These are phyloP conservation scores for Sphagnum fallax DNA, from an alignment of 228 moss, liverwort and hornwort species.

Conservation along the genomic window DNA sequence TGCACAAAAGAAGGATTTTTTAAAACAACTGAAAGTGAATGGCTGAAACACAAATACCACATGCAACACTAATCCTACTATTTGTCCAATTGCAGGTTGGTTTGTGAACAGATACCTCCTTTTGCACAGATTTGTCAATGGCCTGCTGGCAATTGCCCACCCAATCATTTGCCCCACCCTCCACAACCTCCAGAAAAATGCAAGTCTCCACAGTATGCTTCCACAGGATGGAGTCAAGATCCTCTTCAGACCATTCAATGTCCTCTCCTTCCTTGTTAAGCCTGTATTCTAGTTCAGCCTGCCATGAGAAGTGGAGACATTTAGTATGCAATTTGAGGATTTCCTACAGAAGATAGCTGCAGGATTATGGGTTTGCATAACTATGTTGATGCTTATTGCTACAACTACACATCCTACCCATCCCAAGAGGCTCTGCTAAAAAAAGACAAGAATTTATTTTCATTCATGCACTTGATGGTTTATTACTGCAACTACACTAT, in stretches of 20 bases:
- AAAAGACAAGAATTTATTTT: background rate
- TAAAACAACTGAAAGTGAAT: too few species aligned
- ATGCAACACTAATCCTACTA: too few species aligned
- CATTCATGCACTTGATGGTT: background rate
- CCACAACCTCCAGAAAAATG: conserved; percentile 16
- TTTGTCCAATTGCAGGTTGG: too few species aligned
- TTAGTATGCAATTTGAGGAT: background rate
- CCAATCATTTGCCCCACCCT: conserved; percentile 14
- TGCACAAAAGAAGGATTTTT: background rate
- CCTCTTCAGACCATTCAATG: conserved; percentile 30
- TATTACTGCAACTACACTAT: background rate
- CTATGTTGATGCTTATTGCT: background rate
- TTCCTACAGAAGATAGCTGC: too few species aligned
- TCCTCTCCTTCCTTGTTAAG: conserved; percentile 31
- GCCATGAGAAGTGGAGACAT: background rate
- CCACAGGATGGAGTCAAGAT: conserved; percentile 34
- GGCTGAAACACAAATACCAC: too few species aligned
- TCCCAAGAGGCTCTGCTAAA: background rate
- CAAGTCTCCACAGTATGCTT: conserved; percentile 37
- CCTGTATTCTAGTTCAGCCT: conserved; percentile 22
- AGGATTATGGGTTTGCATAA: background rate
- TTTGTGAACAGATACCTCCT: conserved; percentile 11
- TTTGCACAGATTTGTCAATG: conserved; percentile 7
- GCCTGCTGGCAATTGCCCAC: conserved; percentile 5
- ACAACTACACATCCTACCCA: background rate